A percentile compares a stretch with the other conserved stretches of the same genome.
phyloP scores from a whole-genome alignment of 768 basidiomycete species.

The Chalciporus sphaerocephalus region DNA sequence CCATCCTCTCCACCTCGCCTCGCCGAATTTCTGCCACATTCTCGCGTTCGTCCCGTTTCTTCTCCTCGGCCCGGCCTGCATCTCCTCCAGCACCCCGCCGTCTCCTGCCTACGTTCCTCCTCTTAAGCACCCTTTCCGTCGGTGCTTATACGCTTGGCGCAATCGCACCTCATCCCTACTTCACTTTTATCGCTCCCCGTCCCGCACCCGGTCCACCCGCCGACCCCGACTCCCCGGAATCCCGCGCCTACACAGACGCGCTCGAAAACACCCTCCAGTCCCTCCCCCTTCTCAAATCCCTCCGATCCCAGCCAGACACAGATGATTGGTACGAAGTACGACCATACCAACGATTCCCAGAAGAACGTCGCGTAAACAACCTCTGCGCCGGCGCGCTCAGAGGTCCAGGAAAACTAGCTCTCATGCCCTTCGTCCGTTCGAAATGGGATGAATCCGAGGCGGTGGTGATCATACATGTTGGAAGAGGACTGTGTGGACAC shows the following conservation, averaged over 20 bases:
- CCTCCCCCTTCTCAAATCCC: constrained; percentile 53
- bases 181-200: constrained; percentile 71
- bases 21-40: background rate
- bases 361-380: constrained; percentile 73
- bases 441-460: constrained; percentile 73
- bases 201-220: constrained; percentile 65
- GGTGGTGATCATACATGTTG: constrained; percentile 72
- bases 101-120: constrained; percentile 14
- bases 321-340: constrained; percentile 73
- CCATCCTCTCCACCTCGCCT: background rate
- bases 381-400: constrained; percentile 81
- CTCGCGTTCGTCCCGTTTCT: constrained; percentile 10
- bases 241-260: constrained; percentile 48
- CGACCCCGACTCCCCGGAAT: constrained; percentile 51
- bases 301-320: constrained; percentile 47
- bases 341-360: constrained; percentile 67
- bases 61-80: constrained; percentile 11
- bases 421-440: constrained; percentile 72
- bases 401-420: constrained; percentile 82
- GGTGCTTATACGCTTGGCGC: constrained; percentile 51
- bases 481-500: constrained; percentile 83
- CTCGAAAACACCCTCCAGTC: constrained; percentile 69
- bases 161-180: constrained; percentile 62
- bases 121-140: constrained; percentile 21
- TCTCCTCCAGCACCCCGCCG: background rate